Conservation (phyloP, 2,329 filamentous ascomycete genomes). For the Meredithiella fracta region DNA sequence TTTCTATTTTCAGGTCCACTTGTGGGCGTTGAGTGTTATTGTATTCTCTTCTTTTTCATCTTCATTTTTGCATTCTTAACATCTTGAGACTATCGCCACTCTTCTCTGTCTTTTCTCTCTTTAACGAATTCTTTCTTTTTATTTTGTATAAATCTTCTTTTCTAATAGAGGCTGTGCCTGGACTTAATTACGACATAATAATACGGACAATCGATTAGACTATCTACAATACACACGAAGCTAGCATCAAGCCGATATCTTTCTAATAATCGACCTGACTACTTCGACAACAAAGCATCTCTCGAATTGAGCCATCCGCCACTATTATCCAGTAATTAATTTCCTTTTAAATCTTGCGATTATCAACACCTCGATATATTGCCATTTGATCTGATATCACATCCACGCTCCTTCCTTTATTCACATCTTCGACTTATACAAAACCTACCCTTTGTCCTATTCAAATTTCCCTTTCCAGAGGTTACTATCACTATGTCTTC, state of each 20-base stretch:
- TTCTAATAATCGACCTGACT: not conserved
- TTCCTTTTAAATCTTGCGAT: not conserved
- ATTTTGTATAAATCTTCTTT: not conserved
- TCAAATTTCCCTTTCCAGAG: not conserved
- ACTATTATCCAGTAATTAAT: not conserved
- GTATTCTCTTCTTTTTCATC: constrained; percentile 7
- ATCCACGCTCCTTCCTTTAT: not conserved
- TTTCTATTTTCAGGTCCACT: not conserved
- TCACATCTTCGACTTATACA: not conserved
- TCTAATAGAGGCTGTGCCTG: not conserved
- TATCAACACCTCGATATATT: not conserved
- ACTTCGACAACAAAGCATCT: not conserved
- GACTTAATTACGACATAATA: not conserved
- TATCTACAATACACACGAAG: not conserved
- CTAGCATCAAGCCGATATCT: not conserved
- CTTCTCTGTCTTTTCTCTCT: not conserved
- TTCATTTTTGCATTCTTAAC: not conserved
- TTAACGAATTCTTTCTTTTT: not conserved
- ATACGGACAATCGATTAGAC: not conserved
- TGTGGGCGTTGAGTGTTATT: not conserved
- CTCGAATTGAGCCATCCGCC: not conserved
- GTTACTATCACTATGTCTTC: not conserved
- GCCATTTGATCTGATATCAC: not conserved
- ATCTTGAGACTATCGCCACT: not conserved
- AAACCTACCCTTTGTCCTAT: no score